phyloP scores from a whole-genome alignment of 352 stramenopile genomes.

The Halophytophthora polymorphica region DNA sequence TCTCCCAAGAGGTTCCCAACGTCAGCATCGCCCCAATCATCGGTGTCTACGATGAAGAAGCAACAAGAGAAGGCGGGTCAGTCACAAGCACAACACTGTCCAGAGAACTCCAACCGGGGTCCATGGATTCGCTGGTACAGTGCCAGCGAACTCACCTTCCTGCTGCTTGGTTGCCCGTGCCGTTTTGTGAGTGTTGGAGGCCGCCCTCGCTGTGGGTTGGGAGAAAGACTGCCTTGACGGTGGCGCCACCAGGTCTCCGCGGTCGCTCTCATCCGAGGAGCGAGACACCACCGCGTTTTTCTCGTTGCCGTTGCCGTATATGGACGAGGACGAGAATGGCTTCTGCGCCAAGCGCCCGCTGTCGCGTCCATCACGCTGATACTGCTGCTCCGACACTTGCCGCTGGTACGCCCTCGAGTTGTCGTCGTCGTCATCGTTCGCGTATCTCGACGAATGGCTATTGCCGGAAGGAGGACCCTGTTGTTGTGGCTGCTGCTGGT shows the following conservation, averaged over 20 bases:
- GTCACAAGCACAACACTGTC: constrained; percentile 6
- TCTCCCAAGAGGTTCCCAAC: constrained; percentile 74
- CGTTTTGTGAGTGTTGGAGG: constrained; percentile 27
- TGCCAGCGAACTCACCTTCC: constrained; percentile 15
- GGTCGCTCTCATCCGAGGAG: constrained; percentile 20
- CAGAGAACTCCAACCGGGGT: constrained; percentile 8
- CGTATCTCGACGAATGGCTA: constrained; percentile 18
- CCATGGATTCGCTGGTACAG: constrained; percentile 1
- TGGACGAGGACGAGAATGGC: constrained; percentile 3
- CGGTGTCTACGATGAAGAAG: constrained; percentile 36
- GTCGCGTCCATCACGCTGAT: constrained; percentile 21
- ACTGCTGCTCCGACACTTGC: constrained; percentile 24
- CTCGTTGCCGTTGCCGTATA: constrained; percentile 22
- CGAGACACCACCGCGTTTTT: constrained; percentile 6
- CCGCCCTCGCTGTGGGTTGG: constrained; percentile 18
- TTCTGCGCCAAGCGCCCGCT: constrained; percentile 1
- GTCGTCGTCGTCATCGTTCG: constrained; percentile 18
- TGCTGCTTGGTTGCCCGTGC: constrained; percentile 44
- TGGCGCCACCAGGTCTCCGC: constrained; percentile 41
- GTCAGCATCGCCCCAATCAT: constrained; percentile 81
- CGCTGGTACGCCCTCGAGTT: constrained; percentile 18
- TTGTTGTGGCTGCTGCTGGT: constrained; percentile 26
- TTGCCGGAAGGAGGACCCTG: constrained; percentile 19
- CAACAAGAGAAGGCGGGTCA: background rate
- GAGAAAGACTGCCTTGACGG: constrained; percentile 34